Evolutionary conservation across 345 rosid genomes (phyloP).

Genomic region (Pistacia atlantica): DNA sequence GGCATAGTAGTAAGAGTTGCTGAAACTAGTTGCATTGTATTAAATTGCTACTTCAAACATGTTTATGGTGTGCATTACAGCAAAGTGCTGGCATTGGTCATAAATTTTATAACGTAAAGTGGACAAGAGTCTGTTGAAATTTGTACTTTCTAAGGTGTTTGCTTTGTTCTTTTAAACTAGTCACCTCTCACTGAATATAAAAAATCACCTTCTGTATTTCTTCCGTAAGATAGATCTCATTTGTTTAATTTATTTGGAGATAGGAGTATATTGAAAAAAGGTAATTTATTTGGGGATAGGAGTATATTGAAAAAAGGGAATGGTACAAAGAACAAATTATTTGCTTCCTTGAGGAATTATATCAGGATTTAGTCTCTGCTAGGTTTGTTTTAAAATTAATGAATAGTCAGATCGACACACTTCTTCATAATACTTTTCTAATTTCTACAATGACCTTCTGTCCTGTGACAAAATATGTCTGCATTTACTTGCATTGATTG

Average conservation of each 20-base stretch:
- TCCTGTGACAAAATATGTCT: neutral
- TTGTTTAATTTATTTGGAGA: neutral
- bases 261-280: neutral
- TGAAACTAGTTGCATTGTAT: slow-evolving; percentile 8
- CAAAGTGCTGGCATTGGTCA: neutral
- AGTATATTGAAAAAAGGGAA: neutral
- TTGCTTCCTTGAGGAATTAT: neutral
- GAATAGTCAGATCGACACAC: neutral
- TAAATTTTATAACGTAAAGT: neutral
- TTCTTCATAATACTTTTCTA: neutral
- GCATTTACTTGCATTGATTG: neutral
- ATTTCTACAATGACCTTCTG: neutral
- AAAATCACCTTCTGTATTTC: neutral
- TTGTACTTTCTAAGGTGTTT: neutral
- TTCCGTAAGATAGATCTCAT: neutral
- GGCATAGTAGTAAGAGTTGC: neutral
- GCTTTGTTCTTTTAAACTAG: neutral
- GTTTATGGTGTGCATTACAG: neutral
- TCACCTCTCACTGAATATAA: neutral
- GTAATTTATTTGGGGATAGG: neutral
- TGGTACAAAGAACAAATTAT: neutral
- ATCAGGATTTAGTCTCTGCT: neutral
- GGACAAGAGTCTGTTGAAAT: neutral
- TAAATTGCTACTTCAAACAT: neutral
- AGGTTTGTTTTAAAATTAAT: neutral